A percentile compares a stretch with the other conserved stretches of the same genome.
These are phyloP conservation scores for Penicillium coffeae DNA, from an alignment of 495 filamentous ascomycete species.

Conservation along the genomic window DNA sequence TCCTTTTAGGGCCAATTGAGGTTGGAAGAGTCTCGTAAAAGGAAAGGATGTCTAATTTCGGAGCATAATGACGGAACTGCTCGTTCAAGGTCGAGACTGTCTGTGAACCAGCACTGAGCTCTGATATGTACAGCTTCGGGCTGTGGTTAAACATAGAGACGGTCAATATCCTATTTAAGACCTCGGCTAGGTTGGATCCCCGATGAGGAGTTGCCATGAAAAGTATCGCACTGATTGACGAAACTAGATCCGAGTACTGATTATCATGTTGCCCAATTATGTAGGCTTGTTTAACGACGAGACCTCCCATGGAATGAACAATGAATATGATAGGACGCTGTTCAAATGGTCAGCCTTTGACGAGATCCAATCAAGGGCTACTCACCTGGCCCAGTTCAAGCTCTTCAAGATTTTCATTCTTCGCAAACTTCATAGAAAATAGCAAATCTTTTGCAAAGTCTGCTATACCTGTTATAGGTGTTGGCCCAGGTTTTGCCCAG, in stretches of 20 bases:
- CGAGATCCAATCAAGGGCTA: no score
- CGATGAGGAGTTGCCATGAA: constrained; percentile 9
- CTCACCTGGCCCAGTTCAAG: constrained; percentile 2
- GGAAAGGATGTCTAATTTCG: constrained; percentile 1
- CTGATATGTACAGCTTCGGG: constrained; percentile 1
- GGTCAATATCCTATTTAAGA: constrained; percentile 1
- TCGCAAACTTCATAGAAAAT: constrained; percentile 2
- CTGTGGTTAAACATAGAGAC: background rate
- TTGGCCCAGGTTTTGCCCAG: background rate
- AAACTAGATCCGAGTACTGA: background rate
- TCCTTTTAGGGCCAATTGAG: background rate
- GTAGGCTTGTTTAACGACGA: constrained; percentile 5
- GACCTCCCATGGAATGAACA: constrained; percentile 7
- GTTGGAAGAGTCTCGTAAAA: constrained; percentile 7
- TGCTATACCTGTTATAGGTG: background rate
- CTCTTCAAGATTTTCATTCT: background rate
- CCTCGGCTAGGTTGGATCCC: constrained; percentile 4
- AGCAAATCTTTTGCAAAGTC: constrained; percentile 10
- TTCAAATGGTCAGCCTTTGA: no score
- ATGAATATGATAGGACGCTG: constrained; percentile 7
- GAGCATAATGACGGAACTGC: constrained; percentile 4
- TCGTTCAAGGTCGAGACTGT: constrained; percentile 3
- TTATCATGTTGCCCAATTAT: constrained; percentile 1
- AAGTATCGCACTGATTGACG: constrained; percentile 1
- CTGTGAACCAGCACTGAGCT: background rate